phyloP scores from a whole-genome alignment of 164 flowering plant species.

The Houttuynia cordata region DNA sequence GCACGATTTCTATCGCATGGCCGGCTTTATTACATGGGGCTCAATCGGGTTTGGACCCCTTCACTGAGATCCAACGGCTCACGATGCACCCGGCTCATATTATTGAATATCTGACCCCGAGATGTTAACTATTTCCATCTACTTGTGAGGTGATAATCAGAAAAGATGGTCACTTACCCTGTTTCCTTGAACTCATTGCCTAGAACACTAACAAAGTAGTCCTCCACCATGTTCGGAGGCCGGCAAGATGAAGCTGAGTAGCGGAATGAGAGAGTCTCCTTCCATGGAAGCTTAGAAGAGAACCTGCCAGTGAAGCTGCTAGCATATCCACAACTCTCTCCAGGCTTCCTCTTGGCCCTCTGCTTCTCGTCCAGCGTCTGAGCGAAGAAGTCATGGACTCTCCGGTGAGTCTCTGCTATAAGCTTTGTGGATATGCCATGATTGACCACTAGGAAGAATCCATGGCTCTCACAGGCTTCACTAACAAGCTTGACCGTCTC shows the following conservation, averaged over 20 bases:
- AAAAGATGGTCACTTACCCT: conserved; percentile 43
- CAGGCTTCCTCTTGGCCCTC: conserved; percentile 50
- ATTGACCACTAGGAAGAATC: conserved; percentile 65
- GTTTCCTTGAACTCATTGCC: conserved; percentile 34
- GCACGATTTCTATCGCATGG: no score
- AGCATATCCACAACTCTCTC: conserved; percentile 75
- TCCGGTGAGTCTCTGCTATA: conserved; percentile 37
- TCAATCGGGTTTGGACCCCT: no score
- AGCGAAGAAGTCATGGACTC: conserved; percentile 47
- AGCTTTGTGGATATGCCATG: conserved; percentile 46
- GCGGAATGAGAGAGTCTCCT: conserved; percentile 68
- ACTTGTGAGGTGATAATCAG: no score
- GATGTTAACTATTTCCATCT: no score
- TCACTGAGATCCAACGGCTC: no score
- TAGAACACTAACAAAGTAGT: conserved; percentile 31
- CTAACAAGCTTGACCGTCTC: conserved; percentile 31
- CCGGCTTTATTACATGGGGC: no score
- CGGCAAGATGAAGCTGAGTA: conserved; percentile 23
- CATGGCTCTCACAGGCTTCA: conserved; percentile 56
- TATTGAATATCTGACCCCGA: no score
- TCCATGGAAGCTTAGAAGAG: conserved; percentile 76
- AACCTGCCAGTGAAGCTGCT: conserved; percentile 84
- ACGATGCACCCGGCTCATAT: no score
- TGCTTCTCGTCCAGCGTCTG: conserved; percentile 50
- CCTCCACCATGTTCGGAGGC: conserved; percentile 21